These are phyloP conservation scores for Thermochaetoides dissita DNA, from an alignment of 2,329 filamentous ascomycete genomes.

Conservation along the genomic window DNA sequence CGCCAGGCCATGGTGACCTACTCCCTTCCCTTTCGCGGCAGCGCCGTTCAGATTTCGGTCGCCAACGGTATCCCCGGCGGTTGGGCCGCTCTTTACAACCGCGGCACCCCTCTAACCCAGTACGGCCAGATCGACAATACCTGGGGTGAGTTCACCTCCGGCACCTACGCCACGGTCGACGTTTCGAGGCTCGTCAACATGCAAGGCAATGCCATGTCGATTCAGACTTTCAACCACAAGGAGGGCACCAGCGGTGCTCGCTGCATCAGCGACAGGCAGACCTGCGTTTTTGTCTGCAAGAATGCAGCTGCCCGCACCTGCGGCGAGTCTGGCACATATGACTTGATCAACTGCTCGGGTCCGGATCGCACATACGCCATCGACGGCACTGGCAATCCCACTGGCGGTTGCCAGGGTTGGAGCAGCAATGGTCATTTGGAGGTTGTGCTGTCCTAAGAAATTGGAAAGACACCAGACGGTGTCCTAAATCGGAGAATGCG, in stretches of 20 bases:
- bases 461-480: no score
- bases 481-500: no score
- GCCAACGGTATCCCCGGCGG: constrained; percentile 24
- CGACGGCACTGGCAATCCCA: constrained; percentile 14
- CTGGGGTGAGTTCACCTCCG: constrained; percentile 30
- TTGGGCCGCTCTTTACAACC: constrained; percentile 24
- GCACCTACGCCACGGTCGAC: constrained; percentile 25
- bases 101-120: constrained; percentile 17
- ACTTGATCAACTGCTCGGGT: constrained; percentile 24
- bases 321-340: constrained; percentile 21
- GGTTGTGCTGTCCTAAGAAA: constrained; percentile 4
- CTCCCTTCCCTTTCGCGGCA: constrained; percentile 23
- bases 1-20: constrained; percentile 22
- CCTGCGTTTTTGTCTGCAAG: constrained; percentile 30
- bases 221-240: constrained; percentile 16
- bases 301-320: constrained; percentile 18
- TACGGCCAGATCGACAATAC: constrained; percentile 28
- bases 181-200: constrained; percentile 31
- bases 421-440: constrained; percentile 15
- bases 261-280: constrained; percentile 27
- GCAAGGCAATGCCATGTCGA: constrained; percentile 25
- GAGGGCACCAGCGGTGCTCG: not conserved
- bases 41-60: constrained; percentile 23
- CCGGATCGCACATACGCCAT: constrained; percentile 14
- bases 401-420: constrained; percentile 20